Conservation (phyloP, 2,329 filamentous ascomycete species). For the Periconia sp. region DNA sequence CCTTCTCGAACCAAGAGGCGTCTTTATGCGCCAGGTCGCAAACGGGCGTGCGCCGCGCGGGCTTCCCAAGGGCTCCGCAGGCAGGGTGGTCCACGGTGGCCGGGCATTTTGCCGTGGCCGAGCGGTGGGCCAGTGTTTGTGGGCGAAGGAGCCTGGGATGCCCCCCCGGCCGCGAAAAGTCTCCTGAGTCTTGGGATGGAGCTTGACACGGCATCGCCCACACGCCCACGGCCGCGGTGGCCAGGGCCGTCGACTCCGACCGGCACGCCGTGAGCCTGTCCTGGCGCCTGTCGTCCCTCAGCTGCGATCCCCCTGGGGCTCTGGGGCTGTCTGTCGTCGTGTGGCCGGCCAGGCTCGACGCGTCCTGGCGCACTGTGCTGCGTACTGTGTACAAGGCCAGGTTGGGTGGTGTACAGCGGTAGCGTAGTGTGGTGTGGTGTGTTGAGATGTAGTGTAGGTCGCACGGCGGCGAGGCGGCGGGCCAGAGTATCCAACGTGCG, state of each 20-base stretch:
- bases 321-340: background rate
- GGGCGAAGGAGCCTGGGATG: conserved; percentile 27
- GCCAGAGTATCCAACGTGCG: too few relatives aligned
- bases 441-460: too few relatives aligned
- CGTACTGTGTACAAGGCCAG: too few relatives aligned
- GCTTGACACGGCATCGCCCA: conserved; percentile 14
- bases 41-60: conserved; percentile 20
- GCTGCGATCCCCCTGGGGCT: conserved; percentile 1
- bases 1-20: conserved; percentile 32
- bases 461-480: too few relatives aligned
- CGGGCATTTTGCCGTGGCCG: conserved; percentile 19
- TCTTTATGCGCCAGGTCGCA: conserved; percentile 33
- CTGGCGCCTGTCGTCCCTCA: conserved; percentile 7
- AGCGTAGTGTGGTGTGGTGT: too few relatives aligned
- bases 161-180: too few relatives aligned
- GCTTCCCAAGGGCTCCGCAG: too few relatives aligned
- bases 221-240: conserved; percentile 8
- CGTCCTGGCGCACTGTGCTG: conserved; percentile 3
- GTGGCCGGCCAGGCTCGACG: background rate
- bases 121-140: conserved; percentile 25
- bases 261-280: conserved; percentile 1
- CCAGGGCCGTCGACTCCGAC: conserved; percentile 12
- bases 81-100: too few relatives aligned
- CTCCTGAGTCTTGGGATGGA: conserved; percentile 32
- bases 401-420: too few relatives aligned